A percentile compares a stretch with the other conserved stretches of the same genome.
phyloP scores from a whole-genome alignment of 257 asterid species.

The Nicotiana tomentosiformis region DNA sequence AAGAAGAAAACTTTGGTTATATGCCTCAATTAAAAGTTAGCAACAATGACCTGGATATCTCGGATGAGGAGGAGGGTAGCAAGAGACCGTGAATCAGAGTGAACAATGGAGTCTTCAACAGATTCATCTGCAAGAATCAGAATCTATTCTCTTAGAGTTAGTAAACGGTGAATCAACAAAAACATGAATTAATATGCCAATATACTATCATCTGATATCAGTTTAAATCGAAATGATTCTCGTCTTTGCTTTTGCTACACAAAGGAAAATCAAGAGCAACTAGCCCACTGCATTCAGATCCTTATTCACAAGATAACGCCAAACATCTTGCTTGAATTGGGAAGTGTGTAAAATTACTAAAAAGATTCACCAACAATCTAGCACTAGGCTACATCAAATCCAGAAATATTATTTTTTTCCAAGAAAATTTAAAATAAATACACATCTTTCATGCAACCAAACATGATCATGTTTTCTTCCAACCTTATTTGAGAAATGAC shows the following conservation, averaged over 20 bases:
- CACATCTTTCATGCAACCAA: background rate
- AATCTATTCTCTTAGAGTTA: constrained; percentile 82
- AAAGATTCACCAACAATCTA: background rate
- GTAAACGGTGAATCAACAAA: constrained; percentile 32
- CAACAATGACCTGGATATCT: constrained; percentile 73
- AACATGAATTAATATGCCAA: constrained; percentile 6
- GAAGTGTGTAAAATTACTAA: background rate
- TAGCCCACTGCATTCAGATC: background rate
- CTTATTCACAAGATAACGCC: background rate
- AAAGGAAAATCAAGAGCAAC: background rate
- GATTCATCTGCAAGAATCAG: constrained; percentile 98
- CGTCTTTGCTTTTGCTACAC: background rate
- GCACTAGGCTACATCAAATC: background rate
- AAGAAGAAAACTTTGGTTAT: background rate
- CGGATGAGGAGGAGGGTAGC: constrained; percentile 98
- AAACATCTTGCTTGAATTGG: background rate
- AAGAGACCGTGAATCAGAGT: constrained; percentile 91
- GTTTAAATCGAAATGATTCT: background rate
- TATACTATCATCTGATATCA: background rate
- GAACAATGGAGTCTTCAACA: constrained; percentile 88
- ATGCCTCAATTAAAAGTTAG: background rate
- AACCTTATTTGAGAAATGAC: background rate
- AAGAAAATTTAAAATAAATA: background rate
- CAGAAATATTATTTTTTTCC: background rate
- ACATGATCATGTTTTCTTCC: background rate